phyloP scores from a whole-genome alignment of 148 eudicot genomes.

The Amaranthus hypochondriacus region DNA sequence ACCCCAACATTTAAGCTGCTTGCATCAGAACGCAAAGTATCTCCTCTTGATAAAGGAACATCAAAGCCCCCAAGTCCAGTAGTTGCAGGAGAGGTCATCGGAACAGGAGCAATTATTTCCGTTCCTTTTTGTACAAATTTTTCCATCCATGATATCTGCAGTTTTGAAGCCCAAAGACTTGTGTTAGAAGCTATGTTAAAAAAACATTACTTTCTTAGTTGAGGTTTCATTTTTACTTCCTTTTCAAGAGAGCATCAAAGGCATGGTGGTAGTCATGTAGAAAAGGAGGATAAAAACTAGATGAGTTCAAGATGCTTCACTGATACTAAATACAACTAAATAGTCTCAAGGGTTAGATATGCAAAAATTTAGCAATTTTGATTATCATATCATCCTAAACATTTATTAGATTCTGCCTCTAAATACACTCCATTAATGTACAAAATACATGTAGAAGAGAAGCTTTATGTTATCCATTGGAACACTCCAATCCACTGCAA shows the following conservation, averaged over 20 bases:
- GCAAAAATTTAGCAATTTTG: no score
- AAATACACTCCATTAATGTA: no score
- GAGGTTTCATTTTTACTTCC: background rate
- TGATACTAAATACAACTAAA: no score
- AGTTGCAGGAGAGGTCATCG: constrained; percentile 73
- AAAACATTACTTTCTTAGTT: background rate
- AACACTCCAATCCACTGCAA: no score
- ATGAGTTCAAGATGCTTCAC: no score
- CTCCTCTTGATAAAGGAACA: constrained; percentile 86
- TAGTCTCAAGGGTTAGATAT: background rate
- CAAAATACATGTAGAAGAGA: no score
- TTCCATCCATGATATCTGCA: constrained; percentile 99
- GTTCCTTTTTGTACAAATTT: constrained; percentile 91
- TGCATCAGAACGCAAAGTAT: constrained; percentile 85
- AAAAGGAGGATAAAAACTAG: no score
- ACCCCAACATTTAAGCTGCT: constrained; percentile 94
- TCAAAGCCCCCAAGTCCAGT: constrained; percentile 99
- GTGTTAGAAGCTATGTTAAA: constrained; percentile 4
- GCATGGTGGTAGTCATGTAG: no score
- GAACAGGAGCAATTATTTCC: constrained; percentile 91
- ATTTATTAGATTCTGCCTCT: no score
- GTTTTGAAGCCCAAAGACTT: background rate
- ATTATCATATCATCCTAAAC: no score
- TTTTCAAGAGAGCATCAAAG: background rate
- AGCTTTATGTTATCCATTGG: no score